These are phyloP conservation scores for Falciphora oryzae DNA, from an alignment of 2,329 filamentous ascomycete genomes.

Conservation along the genomic window DNA sequence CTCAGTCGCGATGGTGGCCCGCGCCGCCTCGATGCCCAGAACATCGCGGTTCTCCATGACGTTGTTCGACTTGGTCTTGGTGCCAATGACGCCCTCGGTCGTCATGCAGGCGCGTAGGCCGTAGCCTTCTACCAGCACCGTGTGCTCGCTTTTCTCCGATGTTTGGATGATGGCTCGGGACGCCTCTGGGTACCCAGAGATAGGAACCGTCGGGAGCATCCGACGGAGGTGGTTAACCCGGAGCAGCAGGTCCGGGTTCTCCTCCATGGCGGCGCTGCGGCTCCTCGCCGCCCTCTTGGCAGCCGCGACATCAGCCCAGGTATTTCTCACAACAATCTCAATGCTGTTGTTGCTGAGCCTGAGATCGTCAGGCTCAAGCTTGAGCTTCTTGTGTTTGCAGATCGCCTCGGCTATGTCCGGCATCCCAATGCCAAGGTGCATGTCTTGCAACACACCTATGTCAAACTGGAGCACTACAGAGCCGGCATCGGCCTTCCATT, in stretches of 20 bases:
- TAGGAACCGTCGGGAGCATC: slow-evolving; percentile 72
- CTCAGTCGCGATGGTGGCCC: slow-evolving; percentile 81
- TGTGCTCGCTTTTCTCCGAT: slow-evolving; percentile 60
- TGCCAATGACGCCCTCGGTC: slow-evolving; percentile 83
- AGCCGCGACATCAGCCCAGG: slow-evolving; percentile 40
- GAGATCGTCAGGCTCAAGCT: slow-evolving; percentile 43
- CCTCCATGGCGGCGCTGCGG: slow-evolving; percentile 34
- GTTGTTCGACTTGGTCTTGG: slow-evolving; percentile 69
- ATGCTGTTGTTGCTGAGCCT: slow-evolving; percentile 50
- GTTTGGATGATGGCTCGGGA: slow-evolving; percentile 85
- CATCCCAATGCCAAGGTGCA: slow-evolving; percentile 74
- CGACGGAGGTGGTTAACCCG: slow-evolving; percentile 83
- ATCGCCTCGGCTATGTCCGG: slow-evolving; percentile 73
- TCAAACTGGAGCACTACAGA: slow-evolving; percentile 81
- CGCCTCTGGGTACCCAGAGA: slow-evolving; percentile 84
- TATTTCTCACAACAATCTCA: slow-evolving; percentile 63
- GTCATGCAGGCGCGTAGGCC: slow-evolving; percentile 86
- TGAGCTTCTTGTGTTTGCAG: slow-evolving; percentile 74
- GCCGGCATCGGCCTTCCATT: slow-evolving; percentile 72
- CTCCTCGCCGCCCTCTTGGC: slow-evolving; percentile 41
- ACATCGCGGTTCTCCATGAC: slow-evolving; percentile 86
- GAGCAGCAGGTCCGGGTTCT: slow-evolving; percentile 61
- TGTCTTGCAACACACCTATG: slow-evolving; percentile 66
- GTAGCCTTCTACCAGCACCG: slow-evolving; percentile 90
- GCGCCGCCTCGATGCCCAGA: slow-evolving; percentile 90